Percentiles rank a stretch among this genome's conserved stretches.
Evolutionary conservation across 2,329 filamentous ascomycete genomes (phyloP).

Genomic region (Lojkania enalia): DNA sequence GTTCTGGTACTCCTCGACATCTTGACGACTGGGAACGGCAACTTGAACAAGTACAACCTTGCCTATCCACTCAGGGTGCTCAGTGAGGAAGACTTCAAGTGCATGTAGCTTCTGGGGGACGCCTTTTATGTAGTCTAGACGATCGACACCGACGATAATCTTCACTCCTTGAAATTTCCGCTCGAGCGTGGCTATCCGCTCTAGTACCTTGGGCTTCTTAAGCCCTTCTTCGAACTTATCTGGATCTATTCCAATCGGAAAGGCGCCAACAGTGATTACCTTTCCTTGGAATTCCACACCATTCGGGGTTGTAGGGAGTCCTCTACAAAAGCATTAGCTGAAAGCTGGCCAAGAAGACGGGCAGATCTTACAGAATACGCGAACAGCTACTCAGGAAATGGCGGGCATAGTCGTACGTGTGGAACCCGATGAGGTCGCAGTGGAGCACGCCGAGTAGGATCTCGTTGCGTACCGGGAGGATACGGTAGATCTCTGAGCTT

Average conservation of each 20-base stretch:
- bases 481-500: slow-evolving; percentile 94
- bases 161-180: slow-evolving; percentile 96
- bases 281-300: slow-evolving; percentile 89
- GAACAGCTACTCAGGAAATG: slow-evolving; percentile 97
- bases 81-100: slow-evolving; percentile 92
- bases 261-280: slow-evolving; percentile 88
- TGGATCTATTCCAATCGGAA: slow-evolving; percentile 96
- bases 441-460: slow-evolving; percentile 85
- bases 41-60: slow-evolving; percentile 97
- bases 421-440: slow-evolving; percentile 95
- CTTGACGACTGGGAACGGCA: slow-evolving; percentile 89
- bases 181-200: slow-evolving; percentile 80
- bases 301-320: slow-evolving; percentile 81
- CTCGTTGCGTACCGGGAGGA: slow-evolving; percentile 87
- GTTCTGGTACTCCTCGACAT: slow-evolving; percentile 98
- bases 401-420: slow-evolving; percentile 98
- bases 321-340: slow-evolving; percentile 43
- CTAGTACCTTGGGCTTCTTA: slow-evolving; percentile 80
- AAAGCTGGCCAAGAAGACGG: not conserved
- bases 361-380: slow-evolving; percentile 71
- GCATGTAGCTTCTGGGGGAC: slow-evolving; percentile 97
- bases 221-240: slow-evolving; percentile 93
- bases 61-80: slow-evolving; percentile 97
- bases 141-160: slow-evolving; percentile 94
- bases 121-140: slow-evolving; percentile 98